Conservation (phyloP, 2,329 filamentous ascomycete genomes). For the Thyridium curvatum region DNA sequence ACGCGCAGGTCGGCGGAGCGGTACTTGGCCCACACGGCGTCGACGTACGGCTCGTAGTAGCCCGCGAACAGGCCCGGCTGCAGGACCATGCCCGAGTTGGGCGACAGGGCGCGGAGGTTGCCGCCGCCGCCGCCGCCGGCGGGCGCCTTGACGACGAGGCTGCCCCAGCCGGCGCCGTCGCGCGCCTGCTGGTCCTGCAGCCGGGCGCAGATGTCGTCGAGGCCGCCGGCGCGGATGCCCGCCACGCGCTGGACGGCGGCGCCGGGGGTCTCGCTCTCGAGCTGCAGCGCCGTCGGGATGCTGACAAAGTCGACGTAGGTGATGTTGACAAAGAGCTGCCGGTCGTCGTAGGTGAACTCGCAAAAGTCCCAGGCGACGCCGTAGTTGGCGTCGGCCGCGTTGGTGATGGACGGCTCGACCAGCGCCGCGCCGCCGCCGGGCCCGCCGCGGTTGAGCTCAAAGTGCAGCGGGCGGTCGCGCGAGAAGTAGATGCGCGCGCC, state of each 20-base stretch:
- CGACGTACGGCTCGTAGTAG: slow-evolving; percentile 45
- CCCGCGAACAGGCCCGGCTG: slow-evolving; percentile 35
- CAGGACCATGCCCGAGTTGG: slow-evolving; percentile 41
- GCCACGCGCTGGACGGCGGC: slow-evolving; percentile 33
- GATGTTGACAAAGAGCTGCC: slow-evolving; percentile 62
- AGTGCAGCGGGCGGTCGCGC: slow-evolving; percentile 53
- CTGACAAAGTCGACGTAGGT: slow-evolving; percentile 71
- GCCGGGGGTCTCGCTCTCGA: slow-evolving; percentile 41
- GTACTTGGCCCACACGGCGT: slow-evolving; percentile 47
- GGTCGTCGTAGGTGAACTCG: slow-evolving; percentile 61
- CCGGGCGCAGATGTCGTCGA: slow-evolving; percentile 35
- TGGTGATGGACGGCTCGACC: slow-evolving; percentile 69
- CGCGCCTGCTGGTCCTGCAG: slow-evolving; percentile 36
- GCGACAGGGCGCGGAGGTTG: slow-evolving; percentile 45
- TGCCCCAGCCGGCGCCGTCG: slow-evolving; percentile 45
- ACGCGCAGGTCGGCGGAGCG: slow-evolving; percentile 33
- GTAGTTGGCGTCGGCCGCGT: slow-evolving; percentile 57
- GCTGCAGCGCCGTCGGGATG: slow-evolving; percentile 53
- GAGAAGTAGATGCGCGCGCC: slow-evolving; percentile 70
- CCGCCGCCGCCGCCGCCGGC: slow-evolving; percentile 18
- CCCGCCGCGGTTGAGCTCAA: slow-evolving; percentile 56
- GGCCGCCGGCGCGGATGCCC: slow-evolving; percentile 41
- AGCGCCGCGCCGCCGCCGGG: slow-evolving; percentile 49
- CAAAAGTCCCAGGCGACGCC: slow-evolving; percentile 58
- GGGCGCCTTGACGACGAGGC: slow-evolving; percentile 37